Conservation (phyloP, 306 rosid species). For the Inga laurina region DNA sequence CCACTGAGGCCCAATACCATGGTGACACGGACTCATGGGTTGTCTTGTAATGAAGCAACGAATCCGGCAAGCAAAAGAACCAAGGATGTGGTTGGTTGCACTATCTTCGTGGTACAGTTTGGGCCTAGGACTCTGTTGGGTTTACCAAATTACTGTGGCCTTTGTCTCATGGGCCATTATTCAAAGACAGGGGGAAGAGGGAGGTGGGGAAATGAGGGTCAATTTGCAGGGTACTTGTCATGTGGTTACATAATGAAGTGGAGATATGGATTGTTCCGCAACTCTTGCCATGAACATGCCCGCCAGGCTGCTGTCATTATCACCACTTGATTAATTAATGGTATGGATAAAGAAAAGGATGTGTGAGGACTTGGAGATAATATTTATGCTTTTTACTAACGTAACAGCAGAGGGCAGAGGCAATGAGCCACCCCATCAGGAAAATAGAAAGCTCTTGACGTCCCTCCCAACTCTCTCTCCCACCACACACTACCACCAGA, state of each 20-base stretch:
- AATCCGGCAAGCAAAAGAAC: too few species aligned
- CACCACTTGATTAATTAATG: not conserved
- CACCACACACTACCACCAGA: not conserved
- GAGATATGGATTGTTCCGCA: not conserved
- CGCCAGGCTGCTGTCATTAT: conserved; percentile 3
- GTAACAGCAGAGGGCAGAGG: not conserved
- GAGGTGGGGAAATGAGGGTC: not conserved
- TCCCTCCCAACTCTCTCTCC: not conserved
- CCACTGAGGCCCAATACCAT: not conserved
- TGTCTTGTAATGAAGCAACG: too few species aligned
- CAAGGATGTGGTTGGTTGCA: not conserved
- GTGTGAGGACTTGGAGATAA: conserved; percentile 21
- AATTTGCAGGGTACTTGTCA: not conserved
- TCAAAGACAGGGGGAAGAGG: not conserved
- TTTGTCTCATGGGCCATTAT: not conserved
- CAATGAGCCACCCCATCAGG: not conserved
- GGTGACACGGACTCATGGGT: not conserved
- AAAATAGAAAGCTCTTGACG: conserved; percentile 20
- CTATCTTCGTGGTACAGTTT: not conserved
- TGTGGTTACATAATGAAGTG: not conserved
- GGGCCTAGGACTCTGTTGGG: not conserved
- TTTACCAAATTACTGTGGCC: not conserved
- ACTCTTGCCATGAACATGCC: not conserved
- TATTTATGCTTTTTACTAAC: not conserved
- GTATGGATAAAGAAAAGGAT: conserved; percentile 32